Evolutionary conservation across 768 basidiomycete species (phyloP).

Genomic region (Lepiota brunneoincarnata): DNA sequence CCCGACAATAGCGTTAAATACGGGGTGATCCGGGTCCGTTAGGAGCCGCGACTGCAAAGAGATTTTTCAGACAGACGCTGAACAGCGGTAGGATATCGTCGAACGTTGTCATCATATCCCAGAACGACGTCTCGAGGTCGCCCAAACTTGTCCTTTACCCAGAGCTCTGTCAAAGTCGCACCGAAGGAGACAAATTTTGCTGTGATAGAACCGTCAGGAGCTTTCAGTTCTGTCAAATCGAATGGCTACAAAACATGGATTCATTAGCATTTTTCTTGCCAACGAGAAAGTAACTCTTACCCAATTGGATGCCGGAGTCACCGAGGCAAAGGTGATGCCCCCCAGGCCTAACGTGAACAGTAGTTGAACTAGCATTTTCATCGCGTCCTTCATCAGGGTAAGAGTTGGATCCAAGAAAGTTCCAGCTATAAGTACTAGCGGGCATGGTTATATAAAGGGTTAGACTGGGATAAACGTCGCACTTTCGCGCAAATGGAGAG

Average conservation of each 20-base stretch:
- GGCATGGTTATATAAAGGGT: not conserved
- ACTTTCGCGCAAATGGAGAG: not conserved
- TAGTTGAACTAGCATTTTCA: constrained; percentile 2
- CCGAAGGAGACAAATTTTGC: constrained; percentile 59
- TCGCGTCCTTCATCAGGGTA: not conserved
- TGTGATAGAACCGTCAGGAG: constrained; percentile 54
- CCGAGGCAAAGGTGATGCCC: not conserved
- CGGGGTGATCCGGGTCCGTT: constrained; percentile 45
- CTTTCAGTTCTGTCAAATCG: constrained; percentile 41
- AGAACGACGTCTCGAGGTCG: constrained; percentile 51
- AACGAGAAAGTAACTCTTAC: not conserved
- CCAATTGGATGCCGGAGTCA: not conserved
- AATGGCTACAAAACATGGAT: constrained; percentile 36
- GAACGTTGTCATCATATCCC: constrained; percentile 54
- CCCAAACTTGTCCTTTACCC: constrained; percentile 51
- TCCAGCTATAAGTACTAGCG: not conserved
- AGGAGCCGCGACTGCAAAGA: constrained; percentile 32
- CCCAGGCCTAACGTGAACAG: not conserved
- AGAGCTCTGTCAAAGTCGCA: constrained; percentile 52
- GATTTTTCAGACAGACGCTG: not conserved
- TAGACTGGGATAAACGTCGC: constrained; percentile 2
- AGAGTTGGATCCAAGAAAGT: not conserved
- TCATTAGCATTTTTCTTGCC: not conserved
- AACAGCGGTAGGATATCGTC: constrained; percentile 12
- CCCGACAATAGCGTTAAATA: constrained; percentile 40